These are phyloP conservation scores for Truncatella angustata DNA, from an alignment of 2,329 filamentous ascomycete species.

Conservation along the genomic window DNA sequence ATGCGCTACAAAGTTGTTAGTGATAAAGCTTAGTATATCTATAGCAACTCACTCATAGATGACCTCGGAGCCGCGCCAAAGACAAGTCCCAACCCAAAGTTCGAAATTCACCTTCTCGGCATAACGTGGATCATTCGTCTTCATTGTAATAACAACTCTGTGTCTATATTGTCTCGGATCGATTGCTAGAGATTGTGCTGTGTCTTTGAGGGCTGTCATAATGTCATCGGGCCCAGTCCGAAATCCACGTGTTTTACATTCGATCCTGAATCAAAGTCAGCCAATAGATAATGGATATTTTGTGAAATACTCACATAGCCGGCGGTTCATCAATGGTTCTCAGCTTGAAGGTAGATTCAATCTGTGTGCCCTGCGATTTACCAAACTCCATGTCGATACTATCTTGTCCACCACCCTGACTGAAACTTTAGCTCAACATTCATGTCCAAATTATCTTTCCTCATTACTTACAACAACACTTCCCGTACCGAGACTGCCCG, in stretches of 20 bases:
- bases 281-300: too few relatives aligned
- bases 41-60: conserved; percentile 24
- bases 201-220: conserved; percentile 21
- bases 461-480: conserved; percentile 21
- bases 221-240: conserved; percentile 20
- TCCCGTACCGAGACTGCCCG: conserved; percentile 25
- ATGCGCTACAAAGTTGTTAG: not conserved
- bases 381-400: conserved; percentile 21
- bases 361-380: conserved; percentile 19
- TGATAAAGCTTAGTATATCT: too few relatives aligned
- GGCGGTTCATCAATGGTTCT: conserved; percentile 24
- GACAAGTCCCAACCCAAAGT: conserved; percentile 28
- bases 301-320: conserved; percentile 21
- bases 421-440: not conserved
- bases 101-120: conserved; percentile 25
- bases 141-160: conserved; percentile 27
- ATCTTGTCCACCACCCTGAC: conserved; percentile 26
- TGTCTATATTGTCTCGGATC: conserved; percentile 24
- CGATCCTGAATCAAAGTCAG: conserved; percentile 20
- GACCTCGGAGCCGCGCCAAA: conserved; percentile 26
- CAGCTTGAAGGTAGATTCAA: conserved; percentile 25
- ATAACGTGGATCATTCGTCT: conserved; percentile 27
- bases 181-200: conserved; percentile 13
- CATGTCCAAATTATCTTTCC: not conserved
- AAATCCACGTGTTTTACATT: conserved; percentile 25